These are phyloP conservation scores for Magnaporthales sp. DNA, from an alignment of 2,329 filamentous ascomycete species.

Conservation along the genomic window DNA sequence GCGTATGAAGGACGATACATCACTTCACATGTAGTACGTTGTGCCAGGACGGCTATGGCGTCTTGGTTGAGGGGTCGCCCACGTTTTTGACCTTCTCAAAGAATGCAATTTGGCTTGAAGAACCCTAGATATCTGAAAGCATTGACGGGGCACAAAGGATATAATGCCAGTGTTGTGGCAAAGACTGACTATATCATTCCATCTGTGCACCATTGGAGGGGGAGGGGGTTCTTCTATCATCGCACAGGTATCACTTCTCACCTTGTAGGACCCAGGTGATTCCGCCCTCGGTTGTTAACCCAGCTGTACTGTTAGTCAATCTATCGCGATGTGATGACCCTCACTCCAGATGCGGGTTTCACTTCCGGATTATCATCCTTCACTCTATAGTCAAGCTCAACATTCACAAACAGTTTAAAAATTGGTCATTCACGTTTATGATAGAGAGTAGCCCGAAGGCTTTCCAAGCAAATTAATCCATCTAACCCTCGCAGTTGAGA, in stretches of 20 bases:
- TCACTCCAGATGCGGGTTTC: too few relatives aligned
- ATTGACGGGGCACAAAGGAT: not conserved
- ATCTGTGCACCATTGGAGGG: not conserved
- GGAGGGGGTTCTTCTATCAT: too few relatives aligned
- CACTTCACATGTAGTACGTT: not conserved
- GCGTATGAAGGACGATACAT: not conserved
- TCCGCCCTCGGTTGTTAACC: not conserved
- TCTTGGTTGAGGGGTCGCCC: not conserved
- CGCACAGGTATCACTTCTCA: not conserved
- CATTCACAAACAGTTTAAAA: not conserved
- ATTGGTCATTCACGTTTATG: not conserved
- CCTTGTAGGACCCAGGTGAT: not conserved
- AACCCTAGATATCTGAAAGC: not conserved
- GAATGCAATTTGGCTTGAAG: not conserved
- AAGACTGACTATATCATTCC: not conserved
- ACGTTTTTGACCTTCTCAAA: not conserved
- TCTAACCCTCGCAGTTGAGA: not conserved
- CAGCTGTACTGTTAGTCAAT: not conserved
- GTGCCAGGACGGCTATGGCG: not conserved
- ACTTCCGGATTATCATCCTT: not conserved
- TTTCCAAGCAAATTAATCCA: not conserved
- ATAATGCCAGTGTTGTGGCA: not conserved
- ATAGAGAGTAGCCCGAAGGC: not conserved
- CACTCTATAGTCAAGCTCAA: too few relatives aligned
- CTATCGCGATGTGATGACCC: not conserved